A percentile compares a stretch with the other conserved stretches of the same genome.
These are phyloP conservation scores for Fusarium chaquense DNA, from an alignment of 2,329 filamentous ascomycete genomes.

Conservation along the genomic window DNA sequence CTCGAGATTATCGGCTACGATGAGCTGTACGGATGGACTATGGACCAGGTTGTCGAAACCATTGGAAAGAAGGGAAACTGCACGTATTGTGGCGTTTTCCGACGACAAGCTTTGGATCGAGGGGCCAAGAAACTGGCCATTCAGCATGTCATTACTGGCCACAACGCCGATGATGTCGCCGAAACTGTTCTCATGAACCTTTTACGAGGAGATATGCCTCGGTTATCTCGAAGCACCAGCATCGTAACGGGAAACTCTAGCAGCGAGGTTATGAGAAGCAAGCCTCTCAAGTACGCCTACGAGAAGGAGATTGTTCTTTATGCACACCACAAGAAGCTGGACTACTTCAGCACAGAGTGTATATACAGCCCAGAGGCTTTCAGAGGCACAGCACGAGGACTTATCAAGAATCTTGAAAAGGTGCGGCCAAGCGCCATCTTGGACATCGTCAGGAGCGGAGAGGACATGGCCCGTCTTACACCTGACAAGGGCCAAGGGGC, in stretches of 20 bases:
- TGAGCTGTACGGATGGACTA: conserved; percentile 97
- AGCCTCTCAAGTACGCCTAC: conserved; percentile 97
- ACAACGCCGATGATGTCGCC: conserved; percentile 97
- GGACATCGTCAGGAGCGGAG: conserved; percentile 93
- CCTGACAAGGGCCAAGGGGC: conserved; percentile 54
- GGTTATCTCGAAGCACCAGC: conserved; percentile 87
- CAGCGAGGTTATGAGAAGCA: conserved; percentile 94
- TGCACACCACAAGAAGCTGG: conserved; percentile 94
- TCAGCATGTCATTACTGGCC: conserved; percentile 93
- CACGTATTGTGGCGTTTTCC: conserved; percentile 97
- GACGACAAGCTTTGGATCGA: conserved; percentile 91
- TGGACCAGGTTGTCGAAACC: conserved; percentile 97
- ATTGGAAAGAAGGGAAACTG: conserved; percentile 99
- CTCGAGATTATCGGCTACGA: conserved; percentile 93
- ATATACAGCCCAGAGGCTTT: conserved; percentile 99
- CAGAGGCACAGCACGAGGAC: conserved; percentile 85
- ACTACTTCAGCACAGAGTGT: conserved; percentile 99
- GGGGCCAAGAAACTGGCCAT: conserved; percentile 90
- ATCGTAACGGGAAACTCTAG: conserved; percentile 83
- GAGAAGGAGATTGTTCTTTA: conserved; percentile 99
- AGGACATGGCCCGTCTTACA: conserved; percentile 90
- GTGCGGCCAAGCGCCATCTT: conserved; percentile 94
- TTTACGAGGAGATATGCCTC: conserved; percentile 87
- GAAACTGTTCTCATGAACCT: conserved; percentile 99
- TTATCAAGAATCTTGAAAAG: conserved; percentile 96